Base-by-base conservation (phyloP, 2,329 filamentous ascomycete species). In the Lizonia empirigonia region DNA sequence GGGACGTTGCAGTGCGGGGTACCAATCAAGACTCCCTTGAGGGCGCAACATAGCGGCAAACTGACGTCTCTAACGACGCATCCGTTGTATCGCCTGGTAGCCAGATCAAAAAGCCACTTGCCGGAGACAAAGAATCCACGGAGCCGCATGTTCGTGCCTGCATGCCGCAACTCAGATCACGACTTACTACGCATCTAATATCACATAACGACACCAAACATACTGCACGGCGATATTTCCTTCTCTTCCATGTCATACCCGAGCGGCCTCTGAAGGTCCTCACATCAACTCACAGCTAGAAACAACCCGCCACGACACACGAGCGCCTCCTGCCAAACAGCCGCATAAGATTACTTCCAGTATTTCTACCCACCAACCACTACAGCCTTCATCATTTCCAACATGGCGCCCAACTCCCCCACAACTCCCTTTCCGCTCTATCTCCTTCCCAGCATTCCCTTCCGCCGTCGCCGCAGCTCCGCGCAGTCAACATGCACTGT, bases 361-460 rank as follows among this genome's bases (percentile, higher is more conserved):
- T 38, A 27, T 6, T 19, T 26, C 9, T 22, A 18, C 23, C 22
- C n/a, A 5, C 22, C 10, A n/a, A 23, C 48, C 5, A 23, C 16
- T 13, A n/a, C 32, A 35, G 1, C 10, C 10, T n/a, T 18, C 15
- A 32, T 23, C 18, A 51, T 52, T 7, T n/a, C 22, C 15, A 32
- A 26, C 18, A 51, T 52, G 49, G 32, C 44, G 7, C 30, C 37
- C n/a, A 19, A 15, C 27, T 13, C 37, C 4, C 58, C 63, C 38
- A 61, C 63, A 30, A 41, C 78, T 10, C 81, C 82, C 3, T 74
- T 74, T 54, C 71, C 71, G 2, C 63, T 73, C 50, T 74, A 73
- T 62, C 68, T 74, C 36, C 58, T 74, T 52, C 70, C 72, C 9
- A 64, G 59, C 55, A 62, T 71, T 34, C 64, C 70, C 50, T 70